A percentile compares a stretch with the other conserved stretches of the same genome.
These are phyloP conservation scores for Cenococcum geophilum DNA, from an alignment of 495 filamentous ascomycete species.

Conservation along the genomic window DNA sequence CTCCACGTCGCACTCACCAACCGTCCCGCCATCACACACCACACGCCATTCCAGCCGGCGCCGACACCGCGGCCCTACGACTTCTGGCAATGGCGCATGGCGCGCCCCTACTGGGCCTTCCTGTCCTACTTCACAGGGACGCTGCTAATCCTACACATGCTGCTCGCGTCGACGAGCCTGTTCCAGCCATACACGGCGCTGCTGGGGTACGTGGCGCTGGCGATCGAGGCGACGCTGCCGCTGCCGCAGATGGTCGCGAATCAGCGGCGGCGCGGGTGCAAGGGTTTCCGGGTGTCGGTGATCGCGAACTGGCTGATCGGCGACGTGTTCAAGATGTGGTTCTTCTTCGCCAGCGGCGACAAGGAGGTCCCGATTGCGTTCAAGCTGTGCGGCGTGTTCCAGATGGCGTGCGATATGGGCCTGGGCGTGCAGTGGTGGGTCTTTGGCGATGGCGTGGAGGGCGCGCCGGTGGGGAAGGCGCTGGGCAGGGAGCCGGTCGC, in stretches of 20 bases:
- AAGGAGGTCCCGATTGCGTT: constrained; percentile 76
- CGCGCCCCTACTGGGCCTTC: constrained; percentile 90
- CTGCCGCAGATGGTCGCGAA: constrained; percentile 85
- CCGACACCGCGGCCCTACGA: constrained; percentile 60
- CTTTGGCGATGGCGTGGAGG: constrained; percentile 57
- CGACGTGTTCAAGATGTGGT: constrained; percentile 93
- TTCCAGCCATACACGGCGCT: constrained; percentile 62
- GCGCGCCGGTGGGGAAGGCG: neutral
- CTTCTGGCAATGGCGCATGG: constrained; percentile 89
- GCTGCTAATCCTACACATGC: constrained; percentile 62
- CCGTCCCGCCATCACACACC: constrained; percentile 53
- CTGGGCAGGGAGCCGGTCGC: neutral
- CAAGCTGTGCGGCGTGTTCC: constrained; percentile 87
- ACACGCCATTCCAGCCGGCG: constrained; percentile 37
- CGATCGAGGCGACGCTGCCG: constrained; percentile 83
- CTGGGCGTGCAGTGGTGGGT: constrained; percentile 81
- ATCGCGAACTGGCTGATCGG: constrained; percentile 83
- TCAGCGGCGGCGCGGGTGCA: constrained; percentile 68
- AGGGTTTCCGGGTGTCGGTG: constrained; percentile 83
- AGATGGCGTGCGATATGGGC: constrained; percentile 76
- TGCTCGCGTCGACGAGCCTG: constrained; percentile 57
- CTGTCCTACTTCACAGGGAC: constrained; percentile 61
- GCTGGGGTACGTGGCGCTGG: constrained; percentile 77
- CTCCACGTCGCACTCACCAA: constrained; percentile 88
- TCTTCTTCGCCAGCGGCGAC: constrained; percentile 54